These are phyloP conservation scores for Metschnikowia kunwiensis DNA, from an alignment of 805 yeast species.

Conservation along the genomic window DNA sequence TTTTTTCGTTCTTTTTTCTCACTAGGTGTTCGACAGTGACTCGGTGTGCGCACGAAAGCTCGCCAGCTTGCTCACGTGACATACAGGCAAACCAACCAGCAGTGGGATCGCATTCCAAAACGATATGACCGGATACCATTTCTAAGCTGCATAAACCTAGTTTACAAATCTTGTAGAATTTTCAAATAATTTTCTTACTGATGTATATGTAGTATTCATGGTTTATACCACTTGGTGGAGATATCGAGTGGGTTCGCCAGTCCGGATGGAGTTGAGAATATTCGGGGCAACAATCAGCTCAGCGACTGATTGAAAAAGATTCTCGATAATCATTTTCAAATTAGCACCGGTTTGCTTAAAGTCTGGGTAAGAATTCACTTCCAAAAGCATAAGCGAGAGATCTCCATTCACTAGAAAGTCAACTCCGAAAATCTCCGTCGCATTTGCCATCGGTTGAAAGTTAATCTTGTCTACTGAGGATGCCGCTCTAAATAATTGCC, in stretches of 20 bases:
- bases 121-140: too few relatives aligned
- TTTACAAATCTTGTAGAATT: too few relatives aligned
- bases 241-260: not conserved
- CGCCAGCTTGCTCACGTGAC: constrained; percentile 9
- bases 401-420: constrained; percentile 74
- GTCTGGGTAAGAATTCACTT: constrained; percentile 93
- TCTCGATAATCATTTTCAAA: constrained; percentile 61
- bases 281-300: constrained; percentile 5
- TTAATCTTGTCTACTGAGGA: constrained; percentile 74
- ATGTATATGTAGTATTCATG: not conserved
- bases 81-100: too few relatives aligned
- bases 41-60: constrained; percentile 15
- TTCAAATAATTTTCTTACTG: not conserved
- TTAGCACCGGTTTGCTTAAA: constrained; percentile 91
- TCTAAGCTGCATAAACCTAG: too few relatives aligned
- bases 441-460: constrained; percentile 76
- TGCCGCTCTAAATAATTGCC: constrained; percentile 80
- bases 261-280: not conserved
- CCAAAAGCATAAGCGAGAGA: constrained; percentile 59
- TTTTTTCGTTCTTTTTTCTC: constrained; percentile 13
- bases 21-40: constrained; percentile 10
- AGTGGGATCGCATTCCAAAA: too few relatives aligned
- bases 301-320: constrained; percentile 59
- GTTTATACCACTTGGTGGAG: constrained; percentile 9
- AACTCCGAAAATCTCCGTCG: constrained; percentile 83